Evolutionary conservation across 225 moss, liverwort and hornwort species (phyloP), one percentile per base, ranked within the genome.

Genomic region (Pseudoscleropodium purum): DNA sequence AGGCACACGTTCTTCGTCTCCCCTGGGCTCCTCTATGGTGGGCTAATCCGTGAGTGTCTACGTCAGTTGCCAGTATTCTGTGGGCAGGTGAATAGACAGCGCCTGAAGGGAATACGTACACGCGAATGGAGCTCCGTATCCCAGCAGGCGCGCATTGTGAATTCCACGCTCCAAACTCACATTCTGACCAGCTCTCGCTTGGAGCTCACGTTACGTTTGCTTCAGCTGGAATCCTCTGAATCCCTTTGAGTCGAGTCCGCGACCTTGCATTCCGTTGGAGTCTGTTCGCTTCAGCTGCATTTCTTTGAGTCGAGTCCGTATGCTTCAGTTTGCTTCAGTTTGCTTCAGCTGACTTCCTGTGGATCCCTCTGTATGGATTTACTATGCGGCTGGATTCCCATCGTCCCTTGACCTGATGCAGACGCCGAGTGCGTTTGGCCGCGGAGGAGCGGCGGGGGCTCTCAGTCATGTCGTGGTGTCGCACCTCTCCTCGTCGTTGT

Each of bases 391-490:
- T 36, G 83, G 83, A 65, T 47, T 83, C 66, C 66, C 66, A 24
- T 51, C 65, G 51, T 83, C 49, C 65, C 83, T 31, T 70, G 68
- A 82, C 65, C 66, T 60, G 69, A 82, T 82, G 88, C 73, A 88
- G 88, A 60, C 84, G 70, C 70, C 68, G 70, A 66, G 65, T 69
- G 62, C 61, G 29, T 82, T 88, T 31, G 51, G 87, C 70, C 87
- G 87, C 81, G 70, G 69, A 45, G 61, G 59, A 57, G 41, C 80
- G 36, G 56, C 45, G 25, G 88, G 6, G 37, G 39, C 77, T 86
- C 73, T 51, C 87, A 85, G 68, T 64, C 79, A 85, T 89, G 90
- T 90, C 88, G 82, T 78, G 84, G 84, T 30, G 39, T 74, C 83
- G 36, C 82, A 73, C 69, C 30, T 56, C 39, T n/a, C 84, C 84